phyloP scores from a whole-genome alignment of 805 yeast species.

The Candida peoriensis region DNA sequence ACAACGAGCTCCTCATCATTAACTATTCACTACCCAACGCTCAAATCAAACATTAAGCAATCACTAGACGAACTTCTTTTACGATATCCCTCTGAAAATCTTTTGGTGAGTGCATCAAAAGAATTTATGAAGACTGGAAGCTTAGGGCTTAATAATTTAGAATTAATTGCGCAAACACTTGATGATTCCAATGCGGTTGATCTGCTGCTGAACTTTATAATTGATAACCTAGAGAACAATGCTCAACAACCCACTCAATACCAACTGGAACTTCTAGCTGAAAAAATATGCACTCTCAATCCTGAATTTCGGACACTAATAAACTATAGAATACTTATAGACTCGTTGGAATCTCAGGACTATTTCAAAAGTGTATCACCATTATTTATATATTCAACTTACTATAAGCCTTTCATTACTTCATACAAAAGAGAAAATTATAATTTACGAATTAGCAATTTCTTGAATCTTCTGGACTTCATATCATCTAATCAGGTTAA shows the following conservation, averaged over 20 bases:
- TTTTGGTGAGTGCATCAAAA: too few species aligned
- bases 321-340: conserved; percentile 6
- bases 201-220: too few species aligned
- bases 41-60: too few species aligned
- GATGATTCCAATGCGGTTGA: too few species aligned
- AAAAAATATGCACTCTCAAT: neutral
- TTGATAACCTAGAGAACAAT: too few species aligned
- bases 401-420: conserved; percentile 6
- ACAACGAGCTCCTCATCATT: too few species aligned
- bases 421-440: conserved; percentile 6
- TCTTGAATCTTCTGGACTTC: conserved; percentile 1
- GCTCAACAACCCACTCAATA: neutral
- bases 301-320: conserved; percentile 7
- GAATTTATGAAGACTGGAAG: too few species aligned
- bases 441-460: conserved; percentile 1
- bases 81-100: too few species aligned
- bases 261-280: conserved; percentile 1
- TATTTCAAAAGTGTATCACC: conserved; percentile 1
- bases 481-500: conserved; percentile 1
- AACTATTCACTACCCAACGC: too few species aligned
- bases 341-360: neutral
- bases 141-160: too few species aligned
- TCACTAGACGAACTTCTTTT: too few species aligned
- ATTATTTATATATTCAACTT: conserved; percentile 1
- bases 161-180: too few species aligned